These are phyloP conservation scores for Metarhizium rileyi DNA, from an alignment of 2,329 filamentous ascomycete genomes.

Conservation along the genomic window DNA sequence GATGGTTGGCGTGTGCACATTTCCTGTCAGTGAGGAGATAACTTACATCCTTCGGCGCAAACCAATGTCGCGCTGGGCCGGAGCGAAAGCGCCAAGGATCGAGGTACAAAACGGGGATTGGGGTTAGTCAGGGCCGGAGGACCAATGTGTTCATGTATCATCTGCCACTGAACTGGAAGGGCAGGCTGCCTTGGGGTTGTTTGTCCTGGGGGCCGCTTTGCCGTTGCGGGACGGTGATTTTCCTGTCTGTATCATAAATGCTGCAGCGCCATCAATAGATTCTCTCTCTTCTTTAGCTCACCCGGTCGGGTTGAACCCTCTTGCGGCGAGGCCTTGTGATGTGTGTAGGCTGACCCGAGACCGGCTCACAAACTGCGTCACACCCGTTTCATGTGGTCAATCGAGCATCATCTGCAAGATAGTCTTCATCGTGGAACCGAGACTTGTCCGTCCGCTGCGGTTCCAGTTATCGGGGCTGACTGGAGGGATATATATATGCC, in stretches of 20 bases:
- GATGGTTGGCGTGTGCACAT: background rate
- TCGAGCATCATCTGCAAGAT: too few relatives aligned
- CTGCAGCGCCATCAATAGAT: constrained; percentile 5
- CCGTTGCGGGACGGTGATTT: constrained; percentile 2
- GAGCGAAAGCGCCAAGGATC: background rate
- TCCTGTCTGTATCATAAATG: constrained; percentile 9
- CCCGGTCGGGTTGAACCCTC: background rate
- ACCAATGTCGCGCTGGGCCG: background rate
- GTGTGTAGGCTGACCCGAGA: too few relatives aligned
- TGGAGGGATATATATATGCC: too few relatives aligned
- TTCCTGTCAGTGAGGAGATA: background rate
- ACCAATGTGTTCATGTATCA: constrained; percentile 6
- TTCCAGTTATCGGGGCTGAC: too few relatives aligned
- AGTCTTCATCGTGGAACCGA: too few relatives aligned
- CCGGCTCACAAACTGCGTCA: too few relatives aligned
- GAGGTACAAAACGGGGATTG: constrained; percentile 5
- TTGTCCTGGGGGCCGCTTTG: background rate
- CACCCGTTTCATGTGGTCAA: too few relatives aligned
- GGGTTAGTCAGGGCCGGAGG: background rate
- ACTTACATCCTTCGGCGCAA: background rate
- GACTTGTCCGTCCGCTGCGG: too few relatives aligned
- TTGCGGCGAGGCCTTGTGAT: too few relatives aligned
- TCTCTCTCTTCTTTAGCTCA: background rate
- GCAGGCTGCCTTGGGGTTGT: background rate
- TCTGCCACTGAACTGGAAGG: constrained; percentile 10